Percentiles rank a stretch among this genome's conserved stretches.
These are phyloP conservation scores for Venturia nashicola DNA, from an alignment of 2,329 filamentous ascomycete genomes.

Conservation along the genomic window DNA sequence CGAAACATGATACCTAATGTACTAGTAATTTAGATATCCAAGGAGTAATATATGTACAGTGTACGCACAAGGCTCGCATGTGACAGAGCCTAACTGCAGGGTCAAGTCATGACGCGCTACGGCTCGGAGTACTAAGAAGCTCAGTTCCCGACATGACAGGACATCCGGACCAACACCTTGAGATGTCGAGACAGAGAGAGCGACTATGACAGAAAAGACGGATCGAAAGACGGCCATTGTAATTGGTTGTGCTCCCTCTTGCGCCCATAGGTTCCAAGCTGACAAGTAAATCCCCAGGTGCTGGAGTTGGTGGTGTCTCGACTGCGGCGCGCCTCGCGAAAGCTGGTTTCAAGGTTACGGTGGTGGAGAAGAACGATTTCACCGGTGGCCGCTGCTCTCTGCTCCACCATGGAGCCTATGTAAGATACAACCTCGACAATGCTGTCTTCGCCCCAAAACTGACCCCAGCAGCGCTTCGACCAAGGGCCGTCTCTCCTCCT, in stretches of 20 bases:
- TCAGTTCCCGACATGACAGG: not conserved
- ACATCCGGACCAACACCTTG: not conserved
- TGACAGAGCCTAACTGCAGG: not conserved
- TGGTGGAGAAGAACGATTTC: conserved; percentile 66
- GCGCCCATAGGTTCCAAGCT: not conserved
- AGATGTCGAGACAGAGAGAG: not conserved
- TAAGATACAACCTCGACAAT: conserved; percentile 32
- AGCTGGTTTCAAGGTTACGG: conserved; percentile 58
- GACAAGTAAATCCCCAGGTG: conserved; percentile 31
- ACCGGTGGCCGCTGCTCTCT: conserved; percentile 61
- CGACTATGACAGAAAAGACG: not conserved
- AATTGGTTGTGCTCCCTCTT: not conserved
- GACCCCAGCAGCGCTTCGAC: conserved; percentile 47
- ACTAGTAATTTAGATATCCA: no score
- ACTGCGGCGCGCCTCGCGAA: conserved; percentile 59
- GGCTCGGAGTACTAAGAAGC: not conserved
- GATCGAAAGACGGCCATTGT: not conserved
- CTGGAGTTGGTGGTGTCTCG: conserved; percentile 60
- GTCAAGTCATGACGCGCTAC: not conserved
- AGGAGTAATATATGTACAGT: not conserved
- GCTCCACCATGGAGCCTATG: conserved; percentile 47
- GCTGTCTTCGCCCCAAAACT: conserved; percentile 7
- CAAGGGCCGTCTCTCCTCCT: conserved; percentile 65
- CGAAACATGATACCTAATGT: not conserved
- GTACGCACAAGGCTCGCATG: not conserved